phyloP scores from a whole-genome alignment of 179 eudicot genomes.

The Spergularia azorica region DNA sequence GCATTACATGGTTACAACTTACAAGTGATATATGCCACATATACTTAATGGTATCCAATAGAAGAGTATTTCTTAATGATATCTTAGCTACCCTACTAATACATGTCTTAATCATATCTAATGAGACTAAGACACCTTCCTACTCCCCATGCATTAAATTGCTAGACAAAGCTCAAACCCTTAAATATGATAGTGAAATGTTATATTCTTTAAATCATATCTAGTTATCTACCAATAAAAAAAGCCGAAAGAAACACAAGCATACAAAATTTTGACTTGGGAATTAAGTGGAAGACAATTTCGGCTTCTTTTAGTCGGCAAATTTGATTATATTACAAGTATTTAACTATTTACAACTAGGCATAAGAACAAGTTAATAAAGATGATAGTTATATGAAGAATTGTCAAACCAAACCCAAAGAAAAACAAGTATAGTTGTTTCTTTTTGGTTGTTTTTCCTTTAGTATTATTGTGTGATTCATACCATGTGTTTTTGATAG shows the following conservation, averaged over 20 bases:
- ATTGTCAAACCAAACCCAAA: slow-evolving; percentile 11
- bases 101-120: slow-evolving; percentile 20
- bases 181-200: slow-evolving; percentile 10
- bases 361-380: neutral
- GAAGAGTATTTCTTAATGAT: too few relatives aligned
- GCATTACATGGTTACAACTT: too few relatives aligned
- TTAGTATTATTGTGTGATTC: slow-evolving; percentile 2
- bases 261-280: slow-evolving; percentile 30
- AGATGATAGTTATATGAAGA: neutral
- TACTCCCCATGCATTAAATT: slow-evolving; percentile 23
- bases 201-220: slow-evolving; percentile 18
- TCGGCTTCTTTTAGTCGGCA: slow-evolving; percentile 18
- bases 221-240: slow-evolving; percentile 6
- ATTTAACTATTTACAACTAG: neutral
- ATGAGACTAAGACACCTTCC: slow-evolving; percentile 20
- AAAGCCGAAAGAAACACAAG: neutral
- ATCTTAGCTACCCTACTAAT: neutral
- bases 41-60: too few relatives aligned
- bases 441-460: slow-evolving; percentile 8
- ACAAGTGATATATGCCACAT: too few relatives aligned
- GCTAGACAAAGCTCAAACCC: neutral
- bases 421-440: neutral
- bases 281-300: neutral
- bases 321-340: slow-evolving; percentile 17
- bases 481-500: slow-evolving; percentile 5